A percentile compares a stretch with the other conserved stretches of the same genome.
Conservation (phyloP, 2,329 filamentous ascomycete species). For the Myriosclerotinia curreyana region DNA sequence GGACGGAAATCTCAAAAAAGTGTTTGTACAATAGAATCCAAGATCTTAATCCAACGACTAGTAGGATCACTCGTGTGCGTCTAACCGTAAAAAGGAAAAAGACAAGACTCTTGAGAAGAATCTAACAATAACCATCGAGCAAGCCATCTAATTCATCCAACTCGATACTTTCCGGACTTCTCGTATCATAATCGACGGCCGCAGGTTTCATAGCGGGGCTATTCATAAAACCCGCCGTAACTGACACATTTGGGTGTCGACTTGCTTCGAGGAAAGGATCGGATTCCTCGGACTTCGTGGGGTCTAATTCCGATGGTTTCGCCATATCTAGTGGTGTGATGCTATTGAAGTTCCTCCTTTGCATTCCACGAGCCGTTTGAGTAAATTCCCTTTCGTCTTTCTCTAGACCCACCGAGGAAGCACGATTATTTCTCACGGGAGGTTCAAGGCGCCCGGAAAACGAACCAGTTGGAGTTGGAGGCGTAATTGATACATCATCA, state of each 20-base stretch:
- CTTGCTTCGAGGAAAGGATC: constrained; percentile 38
- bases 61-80: constrained; percentile 14
- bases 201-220: constrained; percentile 55
- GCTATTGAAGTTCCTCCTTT: constrained; percentile 54
- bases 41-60: neutral
- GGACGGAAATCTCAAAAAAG: neutral
- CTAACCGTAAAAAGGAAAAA: neutral
- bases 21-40: constrained; percentile 18
- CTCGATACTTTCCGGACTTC: constrained; percentile 83
- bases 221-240: constrained; percentile 41
- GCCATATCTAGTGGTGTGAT: constrained; percentile 45
- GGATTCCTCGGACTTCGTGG: constrained; percentile 31
- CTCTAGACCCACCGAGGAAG: constrained; percentile 84
- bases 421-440: constrained; percentile 60
- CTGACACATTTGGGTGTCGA: constrained; percentile 34
- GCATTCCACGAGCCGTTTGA: constrained; percentile 82
- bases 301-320: constrained; percentile 24
- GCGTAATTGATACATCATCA: constrained; percentile 61
- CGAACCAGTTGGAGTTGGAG: constrained; percentile 60
- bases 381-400: constrained; percentile 97
- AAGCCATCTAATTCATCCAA: constrained; percentile 90
- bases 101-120: neutral
- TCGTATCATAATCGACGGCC: constrained; percentile 60
- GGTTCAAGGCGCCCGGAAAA: constrained; percentile 51
- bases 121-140: constrained; percentile 64